A percentile compares a stretch with the other conserved stretches of the same genome.
Conservation (phyloP, 805 yeast genomes). For the Vanderwaltozyma yarrowii region DNA sequence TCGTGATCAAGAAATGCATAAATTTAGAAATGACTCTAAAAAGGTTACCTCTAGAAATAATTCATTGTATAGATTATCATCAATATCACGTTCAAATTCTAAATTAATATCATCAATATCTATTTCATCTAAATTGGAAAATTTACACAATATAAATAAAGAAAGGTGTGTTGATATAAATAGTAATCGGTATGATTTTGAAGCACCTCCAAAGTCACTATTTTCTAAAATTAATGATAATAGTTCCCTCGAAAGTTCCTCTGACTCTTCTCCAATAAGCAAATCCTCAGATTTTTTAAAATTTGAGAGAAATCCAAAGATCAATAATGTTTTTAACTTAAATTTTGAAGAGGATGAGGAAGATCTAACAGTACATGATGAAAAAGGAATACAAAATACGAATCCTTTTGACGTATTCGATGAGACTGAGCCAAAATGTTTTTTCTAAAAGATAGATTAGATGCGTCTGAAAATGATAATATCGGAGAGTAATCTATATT, state of each 20-base stretch:
- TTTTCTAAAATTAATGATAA: neutral
- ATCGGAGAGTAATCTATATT: no score
- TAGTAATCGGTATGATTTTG: neutral
- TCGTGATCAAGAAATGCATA: constrained; percentile 44
- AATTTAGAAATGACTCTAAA: constrained; percentile 39
- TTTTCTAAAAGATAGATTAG: no score
- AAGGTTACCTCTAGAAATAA: constrained; percentile 27
- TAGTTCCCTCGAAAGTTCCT: constrained; percentile 1
- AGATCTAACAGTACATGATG: no score
- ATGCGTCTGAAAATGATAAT: no score
- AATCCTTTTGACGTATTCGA: no score
- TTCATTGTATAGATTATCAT: constrained; percentile 20
- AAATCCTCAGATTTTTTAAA: neutral
- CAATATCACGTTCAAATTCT: constrained; percentile 10
- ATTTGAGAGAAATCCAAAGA: neutral
- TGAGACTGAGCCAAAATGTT: no score
- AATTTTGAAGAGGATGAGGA: no score
- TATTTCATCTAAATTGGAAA: neutral
- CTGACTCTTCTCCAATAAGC: neutral
- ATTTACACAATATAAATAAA: no score
- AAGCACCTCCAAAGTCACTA: constrained; percentile 1
- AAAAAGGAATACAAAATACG: no score
- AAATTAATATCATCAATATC: constrained; percentile 6
- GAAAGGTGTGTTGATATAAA: no score
- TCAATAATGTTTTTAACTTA: no score